phyloP scores from a whole-genome alignment of 192 early-diverging fungal genomes.

The Coemansia sp. region DNA sequence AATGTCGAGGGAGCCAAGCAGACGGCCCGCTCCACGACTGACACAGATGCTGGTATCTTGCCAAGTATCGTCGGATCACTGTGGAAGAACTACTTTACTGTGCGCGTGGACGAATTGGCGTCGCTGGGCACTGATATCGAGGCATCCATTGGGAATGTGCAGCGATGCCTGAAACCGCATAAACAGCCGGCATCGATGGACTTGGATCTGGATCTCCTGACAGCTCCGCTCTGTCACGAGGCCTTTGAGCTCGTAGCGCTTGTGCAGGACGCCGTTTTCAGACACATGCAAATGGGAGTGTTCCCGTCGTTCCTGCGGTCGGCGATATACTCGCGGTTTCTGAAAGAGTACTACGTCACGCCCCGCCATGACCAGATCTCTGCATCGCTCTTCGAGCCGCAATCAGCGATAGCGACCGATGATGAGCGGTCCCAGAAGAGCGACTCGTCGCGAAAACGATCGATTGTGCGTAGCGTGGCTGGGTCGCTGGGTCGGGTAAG shows the following conservation, averaged over 20 bases:
- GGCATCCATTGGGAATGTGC: slow-evolving; percentile 30
- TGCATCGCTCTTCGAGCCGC: slow-evolving; percentile 25
- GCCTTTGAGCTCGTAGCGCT: slow-evolving; percentile 34
- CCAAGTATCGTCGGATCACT: slow-evolving; percentile 40
- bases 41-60: slow-evolving; percentile 3
- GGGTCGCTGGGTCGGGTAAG: slow-evolving; percentile 11
- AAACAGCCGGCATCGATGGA: slow-evolving; percentile 12
- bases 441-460: slow-evolving; percentile 10
- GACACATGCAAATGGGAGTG: slow-evolving; percentile 60
- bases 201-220: slow-evolving; percentile 17
- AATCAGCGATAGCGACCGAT: no score
- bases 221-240: slow-evolving; percentile 20
- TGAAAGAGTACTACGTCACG: slow-evolving; percentile 58
- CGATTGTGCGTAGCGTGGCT: slow-evolving; percentile 20
- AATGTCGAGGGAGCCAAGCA: slow-evolving; percentile 65
- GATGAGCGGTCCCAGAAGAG: not conserved
- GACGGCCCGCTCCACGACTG: not conserved
- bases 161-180: slow-evolving; percentile 38
- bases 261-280: slow-evolving; percentile 66
- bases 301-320: slow-evolving; percentile 63
- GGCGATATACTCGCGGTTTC: slow-evolving; percentile 64
- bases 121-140: slow-evolving; percentile 27
- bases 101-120: slow-evolving; percentile 49
- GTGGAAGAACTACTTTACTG: slow-evolving; percentile 56
- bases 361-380: slow-evolving; percentile 32